Evolutionary conservation across 1,284 basidiomycete genomes (phyloP).

Genomic region (Apiotrichum akiyoshidainum): DNA sequence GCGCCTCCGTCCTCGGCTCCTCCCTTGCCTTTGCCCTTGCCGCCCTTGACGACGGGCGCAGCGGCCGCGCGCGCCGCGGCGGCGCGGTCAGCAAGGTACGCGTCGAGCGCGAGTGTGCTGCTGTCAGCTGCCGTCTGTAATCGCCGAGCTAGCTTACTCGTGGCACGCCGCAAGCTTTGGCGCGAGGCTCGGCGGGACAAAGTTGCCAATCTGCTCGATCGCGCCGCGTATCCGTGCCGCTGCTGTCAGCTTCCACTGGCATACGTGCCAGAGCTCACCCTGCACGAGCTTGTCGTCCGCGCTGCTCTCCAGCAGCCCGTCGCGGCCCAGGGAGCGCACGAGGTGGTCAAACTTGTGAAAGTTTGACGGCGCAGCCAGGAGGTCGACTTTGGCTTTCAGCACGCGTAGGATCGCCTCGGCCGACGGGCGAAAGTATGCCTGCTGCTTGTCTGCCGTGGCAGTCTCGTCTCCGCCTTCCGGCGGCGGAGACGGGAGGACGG

Average conservation of each 20-base stretch:
- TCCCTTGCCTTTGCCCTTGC: slow-evolving; percentile 20
- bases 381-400: slow-evolving; percentile 34
- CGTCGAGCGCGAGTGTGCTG: slow-evolving; percentile 30
- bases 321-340: slow-evolving; percentile 32
- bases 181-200: slow-evolving; percentile 23
- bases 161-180: slow-evolving; percentile 18
- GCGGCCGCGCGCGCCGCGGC: slow-evolving; percentile 36
- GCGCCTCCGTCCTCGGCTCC: slow-evolving; percentile 19
- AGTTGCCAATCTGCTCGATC: slow-evolving; percentile 37
- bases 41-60: slow-evolving; percentile 18
- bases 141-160: slow-evolving; percentile 29
- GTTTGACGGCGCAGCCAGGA: slow-evolving; percentile 26
- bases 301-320: slow-evolving; percentile 31
- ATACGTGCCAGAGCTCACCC: slow-evolving; percentile 18
- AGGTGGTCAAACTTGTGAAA: slow-evolving; percentile 45
- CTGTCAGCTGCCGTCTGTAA: background rate
- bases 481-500: slow-evolving; percentile 31
- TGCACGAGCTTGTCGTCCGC: slow-evolving; percentile 23
- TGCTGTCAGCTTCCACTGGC: slow-evolving; percentile 9
- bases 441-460: background rate
- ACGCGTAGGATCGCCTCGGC: slow-evolving; percentile 21
- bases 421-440: slow-evolving; percentile 39
- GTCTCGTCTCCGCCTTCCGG: slow-evolving; percentile 17
- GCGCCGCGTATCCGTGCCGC: slow-evolving; percentile 31
- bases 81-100: slow-evolving; percentile 31